These are phyloP conservation scores for Coprinopsis sp. DNA, from an alignment of 768 basidiomycete genomes.

Conservation along the genomic window DNA sequence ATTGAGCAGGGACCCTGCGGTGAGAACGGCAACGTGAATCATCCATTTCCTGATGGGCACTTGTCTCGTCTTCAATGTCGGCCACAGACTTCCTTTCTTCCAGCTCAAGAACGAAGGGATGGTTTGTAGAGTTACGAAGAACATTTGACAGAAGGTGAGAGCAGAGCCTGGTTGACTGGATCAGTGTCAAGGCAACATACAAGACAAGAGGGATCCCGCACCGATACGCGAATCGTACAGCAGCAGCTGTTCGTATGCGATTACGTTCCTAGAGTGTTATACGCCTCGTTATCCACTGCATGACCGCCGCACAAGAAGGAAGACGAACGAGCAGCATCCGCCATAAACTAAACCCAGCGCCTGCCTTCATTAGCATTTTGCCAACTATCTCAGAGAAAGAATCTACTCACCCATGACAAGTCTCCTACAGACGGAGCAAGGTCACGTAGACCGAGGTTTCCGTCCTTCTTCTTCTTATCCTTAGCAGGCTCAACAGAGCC, in stretches of 20 bases:
- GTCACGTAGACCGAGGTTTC: conserved; percentile 1
- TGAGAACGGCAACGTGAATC: conserved; percentile 64
- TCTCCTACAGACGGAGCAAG: conserved; percentile 12
- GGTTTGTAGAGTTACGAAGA: conserved; percentile 67
- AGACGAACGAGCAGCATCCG: conserved; percentile 78
- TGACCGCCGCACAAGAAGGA: background rate
- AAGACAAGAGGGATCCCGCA: conserved; percentile 24
- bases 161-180: conserved; percentile 52
- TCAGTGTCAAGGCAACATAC: too few species aligned
- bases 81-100: conserved; percentile 28
- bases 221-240: conserved; percentile 65
- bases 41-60: conserved; percentile 69
- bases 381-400: background rate
- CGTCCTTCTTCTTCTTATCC: too few species aligned
- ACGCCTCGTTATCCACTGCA: too few species aligned
- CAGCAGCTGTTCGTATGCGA: conserved; percentile 71
- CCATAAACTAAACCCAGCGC: conserved; percentile 61
- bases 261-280: conserved; percentile 83
- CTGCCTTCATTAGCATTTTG: conserved; percentile 8
- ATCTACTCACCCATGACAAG: conserved; percentile 10
- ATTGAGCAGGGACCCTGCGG: conserved; percentile 66
- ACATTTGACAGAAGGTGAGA: conserved; percentile 80
- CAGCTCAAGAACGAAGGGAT: conserved; percentile 59
- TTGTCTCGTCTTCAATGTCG: conserved; percentile 57
- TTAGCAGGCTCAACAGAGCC: too few species aligned